Evolutionary conservation across 2,329 filamentous ascomycete genomes (phyloP).

Genomic region (Calonectria montana): DNA sequence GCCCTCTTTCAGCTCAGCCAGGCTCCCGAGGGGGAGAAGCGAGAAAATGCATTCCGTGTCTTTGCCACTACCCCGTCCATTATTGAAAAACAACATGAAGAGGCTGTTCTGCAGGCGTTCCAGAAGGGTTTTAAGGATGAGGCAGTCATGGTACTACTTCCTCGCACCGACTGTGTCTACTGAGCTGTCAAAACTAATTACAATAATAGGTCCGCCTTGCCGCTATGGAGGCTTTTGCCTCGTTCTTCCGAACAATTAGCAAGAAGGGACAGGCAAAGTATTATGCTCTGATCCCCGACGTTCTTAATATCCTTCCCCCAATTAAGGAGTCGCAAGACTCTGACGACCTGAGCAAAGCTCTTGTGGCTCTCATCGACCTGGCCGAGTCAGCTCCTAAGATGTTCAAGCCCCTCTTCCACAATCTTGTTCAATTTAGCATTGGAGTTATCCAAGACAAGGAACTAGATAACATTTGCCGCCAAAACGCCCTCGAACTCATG

Average conservation of each 20-base stretch:
- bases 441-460: conserved; percentile 97
- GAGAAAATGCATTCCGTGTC: conserved; percentile 93
- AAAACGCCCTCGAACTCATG: conserved; percentile 97
- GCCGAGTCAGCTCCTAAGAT: conserved; percentile 96
- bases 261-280: conserved; percentile 93
- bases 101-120: conserved; percentile 89
- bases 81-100: conserved; percentile 95
- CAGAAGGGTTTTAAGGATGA: conserved; percentile 92
- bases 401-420: conserved; percentile 96
- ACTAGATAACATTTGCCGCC: conserved; percentile 86
- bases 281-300: conserved; percentile 85
- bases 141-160: conserved; percentile 74
- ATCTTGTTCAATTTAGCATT: conserved; percentile 91
- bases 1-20: conserved; percentile 92
- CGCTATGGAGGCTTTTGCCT: conserved; percentile 95
- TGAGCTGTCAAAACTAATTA: conserved; percentile 28
- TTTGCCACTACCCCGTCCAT: conserved; percentile 95
- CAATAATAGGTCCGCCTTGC: conserved; percentile 80
- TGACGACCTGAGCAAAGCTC: conserved; percentile 89
- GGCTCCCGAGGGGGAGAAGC: conserved; percentile 82
- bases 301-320: conserved; percentile 93
- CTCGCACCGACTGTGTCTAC: conserved; percentile 10
- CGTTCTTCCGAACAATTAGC: conserved; percentile 90
- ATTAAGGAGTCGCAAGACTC: conserved; percentile 93
- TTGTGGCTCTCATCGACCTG: conserved; percentile 91